phyloP scores from a whole-genome alignment of 306 rosid genomes.

The Acacia melanoxylon region DNA sequence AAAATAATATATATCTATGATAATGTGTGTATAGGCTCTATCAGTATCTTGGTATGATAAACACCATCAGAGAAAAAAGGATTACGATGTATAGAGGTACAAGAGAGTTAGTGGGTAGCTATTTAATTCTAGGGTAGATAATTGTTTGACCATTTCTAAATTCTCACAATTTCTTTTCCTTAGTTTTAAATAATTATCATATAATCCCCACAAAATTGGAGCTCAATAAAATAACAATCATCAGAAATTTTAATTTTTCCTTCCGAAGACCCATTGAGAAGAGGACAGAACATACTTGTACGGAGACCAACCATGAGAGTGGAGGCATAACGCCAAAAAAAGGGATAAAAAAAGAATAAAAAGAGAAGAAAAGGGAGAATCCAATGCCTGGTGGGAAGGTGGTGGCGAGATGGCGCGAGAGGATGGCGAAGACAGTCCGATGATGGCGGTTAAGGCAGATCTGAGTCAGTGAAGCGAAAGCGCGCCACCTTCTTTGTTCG shows the following conservation, averaged over 20 bases:
- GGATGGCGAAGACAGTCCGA: neutral
- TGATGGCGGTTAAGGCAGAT: conserved; percentile 14
- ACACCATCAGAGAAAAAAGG: neutral
- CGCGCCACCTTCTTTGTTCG: neutral
- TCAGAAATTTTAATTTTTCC: neutral
- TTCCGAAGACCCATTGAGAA: neutral
- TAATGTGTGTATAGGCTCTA: neutral
- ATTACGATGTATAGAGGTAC: neutral
- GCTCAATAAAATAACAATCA: neutral
- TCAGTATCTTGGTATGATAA: neutral
- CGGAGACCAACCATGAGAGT: neutral
- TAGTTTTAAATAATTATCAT: neutral
- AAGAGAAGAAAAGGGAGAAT: neutral
- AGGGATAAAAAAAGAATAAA: neutral
- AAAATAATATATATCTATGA: neutral
- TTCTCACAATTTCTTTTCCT: neutral
- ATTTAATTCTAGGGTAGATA: neutral
- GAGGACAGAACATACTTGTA: neutral
- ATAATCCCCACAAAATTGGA: neutral
- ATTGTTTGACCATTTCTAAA: neutral
- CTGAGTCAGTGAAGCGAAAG: conserved; percentile 1
- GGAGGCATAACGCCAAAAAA: conserved; percentile 14
- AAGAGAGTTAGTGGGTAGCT: neutral
- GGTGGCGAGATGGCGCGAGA: neutral
- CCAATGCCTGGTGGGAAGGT: neutral